phyloP scores from a whole-genome alignment of 2,329 filamentous ascomycete species.

The Leptosphaerulina australis region DNA sequence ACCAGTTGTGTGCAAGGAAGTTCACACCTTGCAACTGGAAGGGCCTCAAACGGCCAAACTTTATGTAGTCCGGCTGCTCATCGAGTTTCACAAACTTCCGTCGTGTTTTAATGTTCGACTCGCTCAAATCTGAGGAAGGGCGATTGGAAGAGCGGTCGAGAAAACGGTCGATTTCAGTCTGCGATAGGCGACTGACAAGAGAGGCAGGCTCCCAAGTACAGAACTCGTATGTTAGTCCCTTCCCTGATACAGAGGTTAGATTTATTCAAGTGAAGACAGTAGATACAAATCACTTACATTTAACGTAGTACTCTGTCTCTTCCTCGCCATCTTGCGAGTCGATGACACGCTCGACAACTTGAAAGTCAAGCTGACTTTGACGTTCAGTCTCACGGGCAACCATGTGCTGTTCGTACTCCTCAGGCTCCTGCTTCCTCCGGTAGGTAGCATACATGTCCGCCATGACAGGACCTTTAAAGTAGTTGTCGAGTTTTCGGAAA shows the following conservation, averaged over 20 bases:
- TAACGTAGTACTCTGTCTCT: slow-evolving; percentile 89
- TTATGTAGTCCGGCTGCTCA: slow-evolving; percentile 83
- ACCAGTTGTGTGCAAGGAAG: slow-evolving; percentile 96
- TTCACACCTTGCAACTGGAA: slow-evolving; percentile 96
- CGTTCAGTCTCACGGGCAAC: slow-evolving; percentile 92
- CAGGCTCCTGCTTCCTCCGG: slow-evolving; percentile 66
- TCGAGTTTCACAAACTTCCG: slow-evolving; percentile 62
- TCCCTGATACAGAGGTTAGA: slow-evolving; percentile 58
- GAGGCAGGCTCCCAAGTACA: slow-evolving; percentile 90
- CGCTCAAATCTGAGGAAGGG: slow-evolving; percentile 78
- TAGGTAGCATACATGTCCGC: slow-evolving; percentile 73
- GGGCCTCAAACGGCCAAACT: slow-evolving; percentile 81
- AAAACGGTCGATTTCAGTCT: slow-evolving; percentile 90
- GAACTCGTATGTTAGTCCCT: slow-evolving; percentile 87
- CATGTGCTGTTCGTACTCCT: slow-evolving; percentile 91
- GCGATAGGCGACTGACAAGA: slow-evolving; percentile 77
- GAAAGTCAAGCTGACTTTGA: slow-evolving; percentile 87
- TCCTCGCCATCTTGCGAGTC: slow-evolving; percentile 77
- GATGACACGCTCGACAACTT: slow-evolving; percentile 91
- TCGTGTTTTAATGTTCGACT: slow-evolving; percentile 77
- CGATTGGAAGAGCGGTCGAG: slow-evolving; percentile 81
- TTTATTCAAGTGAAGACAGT: slow-evolving; percentile 19
- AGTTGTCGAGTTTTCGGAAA: slow-evolving; percentile 90
- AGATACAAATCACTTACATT: slow-evolving; percentile 64
- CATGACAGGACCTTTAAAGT: slow-evolving; percentile 81